These are phyloP conservation scores for Microcyclospora tardicrescens DNA, from an alignment of 2,329 filamentous ascomycete species.

Conservation along the genomic window DNA sequence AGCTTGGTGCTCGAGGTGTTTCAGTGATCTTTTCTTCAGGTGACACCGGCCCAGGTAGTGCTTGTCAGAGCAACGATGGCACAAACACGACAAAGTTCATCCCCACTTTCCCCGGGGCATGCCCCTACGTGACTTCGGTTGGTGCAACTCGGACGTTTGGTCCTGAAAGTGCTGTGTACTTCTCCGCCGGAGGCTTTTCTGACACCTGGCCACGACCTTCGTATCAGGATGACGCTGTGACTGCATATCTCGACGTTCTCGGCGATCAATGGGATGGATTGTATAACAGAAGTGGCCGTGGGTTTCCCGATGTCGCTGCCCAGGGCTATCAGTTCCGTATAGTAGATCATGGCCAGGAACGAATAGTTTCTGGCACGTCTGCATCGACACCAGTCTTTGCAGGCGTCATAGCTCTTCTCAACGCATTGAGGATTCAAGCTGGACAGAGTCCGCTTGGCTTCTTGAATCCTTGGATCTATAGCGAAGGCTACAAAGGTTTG, in stretches of 20 bases:
- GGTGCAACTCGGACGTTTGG: slow-evolving; percentile 29
- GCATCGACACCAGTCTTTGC: slow-evolving; percentile 47
- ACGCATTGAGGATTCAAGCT: slow-evolving; percentile 42
- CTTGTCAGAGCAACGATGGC: slow-evolving; percentile 34
- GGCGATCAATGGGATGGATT: slow-evolving; percentile 28
- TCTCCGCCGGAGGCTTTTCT: slow-evolving; percentile 32
- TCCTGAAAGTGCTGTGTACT: slow-evolving; percentile 27
- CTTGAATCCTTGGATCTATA: slow-evolving; percentile 49
- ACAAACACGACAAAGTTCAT: slow-evolving; percentile 26
- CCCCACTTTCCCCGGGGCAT: slow-evolving; percentile 34
- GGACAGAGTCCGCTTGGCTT: slow-evolving; percentile 43
- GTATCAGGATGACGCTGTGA: slow-evolving; percentile 31
- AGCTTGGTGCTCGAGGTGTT: slow-evolving; percentile 52
- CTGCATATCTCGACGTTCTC: slow-evolving; percentile 27
- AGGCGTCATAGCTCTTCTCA: slow-evolving; percentile 46
- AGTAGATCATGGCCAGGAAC: slow-evolving; percentile 31
- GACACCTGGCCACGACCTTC: slow-evolving; percentile 29
- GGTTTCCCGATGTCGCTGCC: slow-evolving; percentile 34
- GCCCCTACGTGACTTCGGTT: slow-evolving; percentile 34
- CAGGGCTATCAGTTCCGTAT: slow-evolving; percentile 40
- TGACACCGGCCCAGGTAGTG: slow-evolving; percentile 44
- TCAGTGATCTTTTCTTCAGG: slow-evolving; percentile 50
- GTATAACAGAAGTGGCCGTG: slow-evolving; percentile 32
- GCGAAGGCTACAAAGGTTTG: slow-evolving; percentile 33
- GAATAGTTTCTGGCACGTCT: slow-evolving; percentile 28